Base-by-base conservation (phyloP, 805 yeast species). In the Ogataea sp. region DNA sequence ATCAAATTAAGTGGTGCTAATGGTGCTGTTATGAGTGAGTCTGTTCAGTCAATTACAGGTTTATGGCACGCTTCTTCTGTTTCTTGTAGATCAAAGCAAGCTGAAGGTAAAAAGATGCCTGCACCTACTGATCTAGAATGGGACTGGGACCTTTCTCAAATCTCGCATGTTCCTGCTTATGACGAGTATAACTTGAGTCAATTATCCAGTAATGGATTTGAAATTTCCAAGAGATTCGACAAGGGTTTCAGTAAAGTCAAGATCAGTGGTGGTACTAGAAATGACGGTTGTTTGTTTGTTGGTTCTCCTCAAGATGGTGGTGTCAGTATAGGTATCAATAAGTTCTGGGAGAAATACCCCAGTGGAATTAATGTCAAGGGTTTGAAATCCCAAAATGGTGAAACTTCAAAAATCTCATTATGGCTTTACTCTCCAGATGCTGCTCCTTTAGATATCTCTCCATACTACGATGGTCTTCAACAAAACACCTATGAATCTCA, bases 331-430 rank as follows among this genome's bases (percentile, higher is more conserved):
- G 38, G 40, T 6, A 4, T 33, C 9, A 4, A 26, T 7, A 39
- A 39, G 20, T 42, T 42, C 25, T 42, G 45, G 45, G 45, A 39
- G 25, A 42, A 39, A 23, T 36, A 42, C 31, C 45, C 45, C n/a
- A 18, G 27, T 2, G 45, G 30, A 18, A 3, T 42, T 4, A 10
- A 6, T 5, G 26, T 33, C 10, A 29, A 17, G 4, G 33, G 34
- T 10, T 21, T 31, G 6, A 14, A 11, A 29, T 11, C n/a, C n/a
- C 18, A 16, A 15, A 15, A 13, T 24, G 18, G n/a, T 4, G 40
- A 37, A 14, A 6, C 33, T 6, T 25, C 38, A 15, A 26, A 32
- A 3, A 11, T 31, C 9, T 36, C 17, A 14, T 23, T 37, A 16
- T 31, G 43, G 37, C 31, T 33, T 21, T 38, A 37, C 17, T 37